A percentile compares a stretch with the other conserved stretches of the same genome.
Evolutionary conservation across 1,139 yeast species (phyloP).

Genomic region (Keqinozyma sinolaborantium): DNA sequence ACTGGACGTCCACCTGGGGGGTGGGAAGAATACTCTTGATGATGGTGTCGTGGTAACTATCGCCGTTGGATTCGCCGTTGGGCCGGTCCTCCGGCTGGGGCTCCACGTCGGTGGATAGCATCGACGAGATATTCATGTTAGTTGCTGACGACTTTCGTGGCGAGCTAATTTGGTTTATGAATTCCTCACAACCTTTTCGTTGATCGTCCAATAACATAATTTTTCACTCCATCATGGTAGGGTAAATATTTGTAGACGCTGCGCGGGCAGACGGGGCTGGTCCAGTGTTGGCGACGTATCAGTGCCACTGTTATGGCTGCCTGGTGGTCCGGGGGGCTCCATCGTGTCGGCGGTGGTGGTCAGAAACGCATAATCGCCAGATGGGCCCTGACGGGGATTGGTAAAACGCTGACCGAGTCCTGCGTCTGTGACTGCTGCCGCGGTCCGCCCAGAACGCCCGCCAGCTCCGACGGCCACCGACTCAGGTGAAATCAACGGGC

Average conservation of each 20-base stretch:
- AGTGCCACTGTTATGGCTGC: no score
- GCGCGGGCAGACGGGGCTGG: no score
- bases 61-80: background rate
- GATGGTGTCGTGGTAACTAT: constrained; percentile 1
- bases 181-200: background rate
- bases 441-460: no score
- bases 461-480: no score
- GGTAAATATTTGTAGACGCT: background rate
- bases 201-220: background rate
- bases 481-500: no score
- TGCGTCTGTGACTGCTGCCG: no score
- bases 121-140: constrained; percentile 38
- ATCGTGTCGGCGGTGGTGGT: no score
- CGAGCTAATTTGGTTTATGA: background rate
- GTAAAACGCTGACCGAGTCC: no score
- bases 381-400: no score
- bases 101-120: constrained; percentile 29
- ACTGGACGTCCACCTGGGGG: constrained; percentile 1
- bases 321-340: no score
- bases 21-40: constrained; percentile 6
- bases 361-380: no score
- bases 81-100: constrained; percentile 1
- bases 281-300: no score
- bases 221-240: background rate
- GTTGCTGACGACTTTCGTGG: background rate